These are phyloP conservation scores for Kappamyces sp. DNA, from an alignment of 192 early-diverging fungal species.

Conservation along the genomic window DNA sequence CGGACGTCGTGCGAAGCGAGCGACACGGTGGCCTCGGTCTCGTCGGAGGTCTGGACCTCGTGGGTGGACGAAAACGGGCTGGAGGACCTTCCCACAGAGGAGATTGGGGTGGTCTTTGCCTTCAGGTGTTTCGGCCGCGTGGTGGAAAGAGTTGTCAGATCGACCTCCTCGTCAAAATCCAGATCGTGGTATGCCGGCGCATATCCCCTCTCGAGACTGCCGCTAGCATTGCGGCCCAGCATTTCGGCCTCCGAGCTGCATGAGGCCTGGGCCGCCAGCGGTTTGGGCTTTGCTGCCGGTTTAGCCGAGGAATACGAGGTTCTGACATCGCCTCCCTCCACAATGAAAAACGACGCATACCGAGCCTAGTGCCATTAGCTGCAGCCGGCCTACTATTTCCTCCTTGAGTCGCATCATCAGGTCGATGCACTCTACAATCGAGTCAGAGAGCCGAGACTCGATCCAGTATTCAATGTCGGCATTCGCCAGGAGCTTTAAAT, in stretches of 20 bases:
- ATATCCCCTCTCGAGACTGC: not conserved
- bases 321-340: not conserved
- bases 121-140: constrained; percentile 9
- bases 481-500: constrained; percentile 64
- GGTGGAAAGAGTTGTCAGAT: not conserved
- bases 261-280: constrained; percentile 12
- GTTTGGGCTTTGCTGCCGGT: not conserved
- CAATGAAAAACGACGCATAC: constrained; percentile 23
- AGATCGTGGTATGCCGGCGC: too few species aligned
- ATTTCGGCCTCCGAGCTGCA: constrained; percentile 1
- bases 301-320: constrained; percentile 1
- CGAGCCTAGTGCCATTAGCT: too few species aligned
- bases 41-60: too few species aligned
- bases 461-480: constrained; percentile 50
- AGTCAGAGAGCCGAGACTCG: constrained; percentile 13
- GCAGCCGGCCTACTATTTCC: too few species aligned
- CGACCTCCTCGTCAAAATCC: constrained; percentile 13
- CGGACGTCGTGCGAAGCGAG: too few species aligned
- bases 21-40: too few species aligned
- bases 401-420: constrained; percentile 57
- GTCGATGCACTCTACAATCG: constrained; percentile 66
- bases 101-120: constrained; percentile 9
- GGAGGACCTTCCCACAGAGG: too few species aligned
- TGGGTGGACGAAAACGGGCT: too few species aligned
- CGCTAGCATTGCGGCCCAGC: not conserved